Evolutionary conservation across 371 early-diverging fungal species (phyloP).

Genomic region (Mortierella sp.): DNA sequence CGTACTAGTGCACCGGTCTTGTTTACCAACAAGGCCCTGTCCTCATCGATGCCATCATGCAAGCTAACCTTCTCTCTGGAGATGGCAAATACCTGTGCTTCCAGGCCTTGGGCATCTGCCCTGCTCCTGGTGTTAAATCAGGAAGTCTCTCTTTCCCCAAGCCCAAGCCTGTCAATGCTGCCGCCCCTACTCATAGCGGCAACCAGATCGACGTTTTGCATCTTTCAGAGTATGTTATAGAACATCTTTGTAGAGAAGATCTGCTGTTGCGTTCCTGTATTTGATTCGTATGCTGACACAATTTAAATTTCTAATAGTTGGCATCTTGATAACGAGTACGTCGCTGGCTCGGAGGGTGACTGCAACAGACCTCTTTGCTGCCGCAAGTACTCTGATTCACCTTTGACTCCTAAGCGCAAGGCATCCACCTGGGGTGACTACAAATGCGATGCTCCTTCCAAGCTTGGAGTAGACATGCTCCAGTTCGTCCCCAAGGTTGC

Average conservation of each 20-base stretch:
- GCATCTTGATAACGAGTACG: constrained; percentile 72
- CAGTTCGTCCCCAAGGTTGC: constrained; percentile 59
- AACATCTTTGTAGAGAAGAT: background rate
- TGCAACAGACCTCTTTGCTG: constrained; percentile 74
- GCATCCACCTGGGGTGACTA: constrained; percentile 62
- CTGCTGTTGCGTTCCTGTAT: background rate
- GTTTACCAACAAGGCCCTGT: constrained; percentile 48
- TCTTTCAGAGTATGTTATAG: constrained; percentile 62
- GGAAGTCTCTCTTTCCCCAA: constrained; percentile 63
- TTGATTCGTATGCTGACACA: background rate
- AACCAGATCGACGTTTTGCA: constrained; percentile 66
- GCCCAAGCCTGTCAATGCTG: constrained; percentile 58
- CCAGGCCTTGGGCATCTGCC: constrained; percentile 36
- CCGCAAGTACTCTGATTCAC: constrained; percentile 54
- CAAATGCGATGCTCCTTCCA: constrained; percentile 65
- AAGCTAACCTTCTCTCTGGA: constrained; percentile 42
- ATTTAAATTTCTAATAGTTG: constrained; percentile 36
- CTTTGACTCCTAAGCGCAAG: constrained; percentile 39
- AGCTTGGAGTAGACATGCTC: constrained; percentile 63
- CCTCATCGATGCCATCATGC: constrained; percentile 30
- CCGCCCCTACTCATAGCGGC: constrained; percentile 47
- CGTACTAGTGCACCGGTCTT: constrained; percentile 41
- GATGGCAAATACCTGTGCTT: constrained; percentile 50
- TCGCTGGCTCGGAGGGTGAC: constrained; percentile 63
- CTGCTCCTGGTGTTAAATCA: constrained; percentile 28